Conservation (phyloP, 768 basidiomycete genomes). For the Lentinula guzmanii region DNA sequence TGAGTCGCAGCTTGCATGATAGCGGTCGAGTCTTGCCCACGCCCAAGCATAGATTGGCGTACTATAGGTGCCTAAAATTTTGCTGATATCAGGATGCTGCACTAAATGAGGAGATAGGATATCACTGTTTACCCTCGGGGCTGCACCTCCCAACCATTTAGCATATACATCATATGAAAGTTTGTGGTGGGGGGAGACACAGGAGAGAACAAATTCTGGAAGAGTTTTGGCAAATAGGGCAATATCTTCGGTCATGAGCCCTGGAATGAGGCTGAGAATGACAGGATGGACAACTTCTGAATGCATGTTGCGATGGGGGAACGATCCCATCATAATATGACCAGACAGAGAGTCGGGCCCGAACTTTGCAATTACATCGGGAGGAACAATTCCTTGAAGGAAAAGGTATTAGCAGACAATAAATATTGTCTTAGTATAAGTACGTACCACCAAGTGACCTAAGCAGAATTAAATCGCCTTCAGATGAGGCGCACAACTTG, state of each 20-base stretch:
- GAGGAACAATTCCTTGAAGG: neutral
- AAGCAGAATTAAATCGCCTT: neutral
- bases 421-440: neutral
- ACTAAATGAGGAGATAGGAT: neutral
- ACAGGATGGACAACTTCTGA: constrained; percentile 2
- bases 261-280: constrained; percentile 1
- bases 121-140: neutral
- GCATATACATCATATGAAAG: constrained; percentile 3
- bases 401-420: neutral
- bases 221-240: neutral
- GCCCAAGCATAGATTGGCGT: constrained; percentile 2
- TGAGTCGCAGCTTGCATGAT: neutral
- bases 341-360: neutral
- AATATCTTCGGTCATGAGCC: neutral
- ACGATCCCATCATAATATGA: constrained; percentile 3
- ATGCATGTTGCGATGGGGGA: constrained; percentile 5
- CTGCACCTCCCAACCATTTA: constrained; percentile 1
- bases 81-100: neutral
- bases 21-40: neutral
- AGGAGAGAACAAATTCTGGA: neutral
- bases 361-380: neutral
- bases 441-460: constrained; percentile 1
- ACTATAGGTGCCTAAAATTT: neutral
- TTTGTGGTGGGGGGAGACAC: neutral
- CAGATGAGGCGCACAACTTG: neutral